Evolutionary conservation across 75 land plant genomes (phyloP).

Genomic region (Gnetum montanum): DNA sequence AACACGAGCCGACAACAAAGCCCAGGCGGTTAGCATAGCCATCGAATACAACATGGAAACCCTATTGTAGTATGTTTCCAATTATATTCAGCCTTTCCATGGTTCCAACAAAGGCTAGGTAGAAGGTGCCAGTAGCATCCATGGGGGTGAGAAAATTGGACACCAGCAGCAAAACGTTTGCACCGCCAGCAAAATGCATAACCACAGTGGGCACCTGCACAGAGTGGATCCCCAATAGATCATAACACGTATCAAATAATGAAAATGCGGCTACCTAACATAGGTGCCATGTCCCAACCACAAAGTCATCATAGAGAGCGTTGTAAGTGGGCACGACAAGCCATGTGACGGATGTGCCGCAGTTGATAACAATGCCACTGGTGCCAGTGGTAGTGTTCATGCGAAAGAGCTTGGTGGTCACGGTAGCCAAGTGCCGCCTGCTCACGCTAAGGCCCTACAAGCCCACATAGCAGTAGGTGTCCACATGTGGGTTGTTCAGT

Average conservation of each 20-base stretch:
- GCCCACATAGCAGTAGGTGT: slow-evolving; percentile 71
- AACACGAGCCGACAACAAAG: slow-evolving; percentile 13
- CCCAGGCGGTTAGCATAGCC: slow-evolving; percentile 5
- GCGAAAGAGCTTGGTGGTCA: slow-evolving; percentile 36
- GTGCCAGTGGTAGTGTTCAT: slow-evolving; percentile 41
- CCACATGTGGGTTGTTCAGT: slow-evolving; percentile 38
- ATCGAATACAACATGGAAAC: slow-evolving; percentile 28
- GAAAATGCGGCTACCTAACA: slow-evolving; percentile 33
- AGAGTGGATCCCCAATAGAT: background rate
- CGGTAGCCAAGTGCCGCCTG: slow-evolving; percentile 31
- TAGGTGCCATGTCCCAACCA: slow-evolving; percentile 33
- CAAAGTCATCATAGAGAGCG: slow-evolving; percentile 52
- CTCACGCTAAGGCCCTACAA: slow-evolving; percentile 63
- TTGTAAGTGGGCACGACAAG: slow-evolving; percentile 45
- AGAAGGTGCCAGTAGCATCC: slow-evolving; percentile 33
- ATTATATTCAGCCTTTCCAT: slow-evolving; percentile 58
- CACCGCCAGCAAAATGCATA: background rate
- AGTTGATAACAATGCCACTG: slow-evolving; percentile 85
- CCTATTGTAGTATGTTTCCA: slow-evolving; percentile 93
- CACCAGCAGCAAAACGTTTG: background rate
- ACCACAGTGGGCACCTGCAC: slow-evolving; percentile 1
- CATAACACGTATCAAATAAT: slow-evolving; percentile 47
- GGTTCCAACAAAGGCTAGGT: slow-evolving; percentile 72
- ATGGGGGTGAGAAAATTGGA: background rate
- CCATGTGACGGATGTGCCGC: slow-evolving; percentile 76